Conservation (phyloP, 2,329 filamentous ascomycete species). For the Cladosporium oxysporum region DNA sequence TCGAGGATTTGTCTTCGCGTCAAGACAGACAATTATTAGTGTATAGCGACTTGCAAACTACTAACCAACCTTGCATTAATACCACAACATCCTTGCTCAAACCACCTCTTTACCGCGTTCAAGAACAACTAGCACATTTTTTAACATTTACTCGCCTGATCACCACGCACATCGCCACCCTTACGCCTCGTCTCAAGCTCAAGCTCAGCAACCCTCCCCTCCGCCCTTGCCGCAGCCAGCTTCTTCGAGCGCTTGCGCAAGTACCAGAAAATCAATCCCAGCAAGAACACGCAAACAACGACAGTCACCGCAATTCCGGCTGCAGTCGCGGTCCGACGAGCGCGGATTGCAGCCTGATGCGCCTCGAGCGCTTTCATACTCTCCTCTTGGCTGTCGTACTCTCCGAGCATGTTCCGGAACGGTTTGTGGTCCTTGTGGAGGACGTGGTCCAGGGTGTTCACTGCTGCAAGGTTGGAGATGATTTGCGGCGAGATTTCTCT, state of each 20-base stretch:
- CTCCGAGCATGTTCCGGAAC: background rate
- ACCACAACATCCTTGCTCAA: background rate
- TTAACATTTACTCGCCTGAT: background rate
- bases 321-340: background rate
- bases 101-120: background rate
- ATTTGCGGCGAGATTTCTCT: background rate
- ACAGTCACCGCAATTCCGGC: background rate
- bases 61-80: background rate
- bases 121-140: background rate
- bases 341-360: background rate
- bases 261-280: background rate
- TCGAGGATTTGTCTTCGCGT: background rate
- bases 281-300: background rate
- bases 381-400: background rate
- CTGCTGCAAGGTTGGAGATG: background rate
- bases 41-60: background rate
- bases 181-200: background rate
- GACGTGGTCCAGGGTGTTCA: background rate
- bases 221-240: background rate
- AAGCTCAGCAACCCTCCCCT: constrained; percentile 7
- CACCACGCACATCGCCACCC: background rate
- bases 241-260: background rate
- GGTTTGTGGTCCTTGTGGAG: background rate
- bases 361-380: background rate
- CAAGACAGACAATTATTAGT: background rate